Evolutionary conservation across 257 asterid species (phyloP), one percentile per base, ranked within the genome.

Genomic region (Penstemon barbatus): DNA sequence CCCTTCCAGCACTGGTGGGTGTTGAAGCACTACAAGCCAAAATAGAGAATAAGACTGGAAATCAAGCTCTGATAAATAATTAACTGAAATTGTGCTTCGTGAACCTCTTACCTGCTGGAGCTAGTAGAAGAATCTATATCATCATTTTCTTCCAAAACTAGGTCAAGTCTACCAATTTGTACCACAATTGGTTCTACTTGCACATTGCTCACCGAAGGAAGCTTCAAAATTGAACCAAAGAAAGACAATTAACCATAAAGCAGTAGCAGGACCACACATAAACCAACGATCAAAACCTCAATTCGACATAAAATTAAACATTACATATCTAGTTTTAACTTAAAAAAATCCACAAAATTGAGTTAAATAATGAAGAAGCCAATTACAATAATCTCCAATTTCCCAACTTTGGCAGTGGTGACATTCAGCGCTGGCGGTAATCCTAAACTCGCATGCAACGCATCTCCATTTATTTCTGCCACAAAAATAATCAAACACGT

Each of bases 381-480:
- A 75, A 96, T 83, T 65, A 94, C 99, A 73, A 90, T 79, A 74
- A 93, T 93, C 85, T 93, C 97, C 87, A 93, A 76, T 74, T 90
- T 93, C 57, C 96, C 95, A 42, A 93, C 92, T 87, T 77, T 93
- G 19, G 99, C 99, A 6, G 91, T 83, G 69, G 96, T 71, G 54
- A 93, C 99, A 79, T 85, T 85, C 73, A 93, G 69, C 62, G 99
- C 99, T 43, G 96, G 96, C 15, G 99, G 99, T 58, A 93, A 84
- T 66, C 99, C 99, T n/a, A 90, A 68, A 72, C 99, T 90, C 9
- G 99, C 97, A 68, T 93, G 99, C 78, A 93, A 62, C 42, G 99
- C 95, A 64, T 93, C 99, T 60, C 99, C 97, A 73, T 90, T 85
- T 64, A 93, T 81, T 75, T 93, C 99, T 93, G 70, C 79, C 69